A percentile compares a stretch with the other conserved stretches of the same genome.
phyloP scores from a whole-genome alignment of 495 filamentous ascomycete genomes.

The Penicillium simplicissimum region DNA sequence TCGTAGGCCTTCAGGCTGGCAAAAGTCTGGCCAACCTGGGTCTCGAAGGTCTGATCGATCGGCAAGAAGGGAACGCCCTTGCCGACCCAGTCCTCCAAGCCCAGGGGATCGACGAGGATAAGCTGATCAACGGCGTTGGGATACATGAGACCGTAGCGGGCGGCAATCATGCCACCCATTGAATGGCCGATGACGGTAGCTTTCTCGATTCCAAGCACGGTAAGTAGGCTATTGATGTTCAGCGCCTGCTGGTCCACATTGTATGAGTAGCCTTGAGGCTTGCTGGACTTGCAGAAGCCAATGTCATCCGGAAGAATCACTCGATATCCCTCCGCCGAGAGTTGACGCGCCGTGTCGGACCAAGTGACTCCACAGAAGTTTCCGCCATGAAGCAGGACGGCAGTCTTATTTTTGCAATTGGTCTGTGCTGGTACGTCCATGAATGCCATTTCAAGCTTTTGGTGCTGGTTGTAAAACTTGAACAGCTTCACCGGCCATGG shows the following conservation, averaged over 20 bases:
- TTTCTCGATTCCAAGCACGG: conserved; percentile 13
- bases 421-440: conserved; percentile 10
- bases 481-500: conserved; percentile 22
- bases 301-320: conserved; percentile 23
- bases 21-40: conserved; percentile 15
- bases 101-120: conserved; percentile 19
- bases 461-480: conserved; percentile 20
- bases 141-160: conserved; percentile 23
- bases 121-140: conserved; percentile 15
- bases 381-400: conserved; percentile 19
- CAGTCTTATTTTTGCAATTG: background rate
- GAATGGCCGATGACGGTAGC: conserved; percentile 20
- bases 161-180: conserved; percentile 23
- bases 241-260: conserved; percentile 17
- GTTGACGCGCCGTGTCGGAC: conserved; percentile 16
- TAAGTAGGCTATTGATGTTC: conserved; percentile 21
- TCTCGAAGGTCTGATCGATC: conserved; percentile 11
- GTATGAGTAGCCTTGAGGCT: conserved; percentile 22
- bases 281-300: conserved; percentile 24
- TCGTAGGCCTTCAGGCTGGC: conserved; percentile 12
- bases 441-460: conserved; percentile 19
- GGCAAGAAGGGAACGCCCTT: conserved; percentile 16
- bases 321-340: conserved; percentile 18
- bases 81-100: conserved; percentile 19
- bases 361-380: conserved; percentile 23